Base-by-base conservation (phyloP, 805 yeast genomes). In the Candida vaughaniae region DNA sequence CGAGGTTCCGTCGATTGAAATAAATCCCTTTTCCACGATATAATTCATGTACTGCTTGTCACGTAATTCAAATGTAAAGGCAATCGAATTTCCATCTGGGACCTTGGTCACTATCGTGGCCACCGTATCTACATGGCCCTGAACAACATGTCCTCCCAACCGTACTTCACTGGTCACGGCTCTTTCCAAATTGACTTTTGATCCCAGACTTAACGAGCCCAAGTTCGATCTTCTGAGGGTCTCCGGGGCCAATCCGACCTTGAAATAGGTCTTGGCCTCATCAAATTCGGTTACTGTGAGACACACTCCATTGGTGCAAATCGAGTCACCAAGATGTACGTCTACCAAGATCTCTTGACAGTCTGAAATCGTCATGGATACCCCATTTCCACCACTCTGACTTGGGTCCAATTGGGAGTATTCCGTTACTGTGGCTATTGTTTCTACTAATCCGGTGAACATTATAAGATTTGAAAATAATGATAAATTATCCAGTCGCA, bases 91-190 rank as follows among this genome's bases (percentile, higher is more conserved):
- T 1, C 80, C 84, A 53, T 90, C 97, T 1, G 75, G 63, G 7
- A 47, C 60, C 18, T 62, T 70, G 0, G 62, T 58, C 1, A 73
- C 71, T 26, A 91, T 82, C 23, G 57, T 60, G 2, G 96, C 96
- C 23, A 82, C 73, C 0, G 96, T 86, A 58, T 93, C 99, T 19
- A 93, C 88, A 64, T 93, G 99, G 5, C 99, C 99, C 53, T 93
- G 99, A 2, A 93, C 99, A 46, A 91, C 78, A 60, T 93, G 99
- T 1, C 99, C 99, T 16, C 99, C 99, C 52, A 90, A 78, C 45
- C 99, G 71, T 5, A 80, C 86, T 36, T 85, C 87, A 10, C 80
- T 79, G 68, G 80, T 69, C 22, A 93, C 88, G 0, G 99, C 99
- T 41, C 99, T 72, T 60, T 93, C 99, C 43, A 91, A 68, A 56